These are phyloP conservation scores for Fusarium sp. DNA, from an alignment of 2,329 filamentous ascomycete species.

Conservation along the genomic window DNA sequence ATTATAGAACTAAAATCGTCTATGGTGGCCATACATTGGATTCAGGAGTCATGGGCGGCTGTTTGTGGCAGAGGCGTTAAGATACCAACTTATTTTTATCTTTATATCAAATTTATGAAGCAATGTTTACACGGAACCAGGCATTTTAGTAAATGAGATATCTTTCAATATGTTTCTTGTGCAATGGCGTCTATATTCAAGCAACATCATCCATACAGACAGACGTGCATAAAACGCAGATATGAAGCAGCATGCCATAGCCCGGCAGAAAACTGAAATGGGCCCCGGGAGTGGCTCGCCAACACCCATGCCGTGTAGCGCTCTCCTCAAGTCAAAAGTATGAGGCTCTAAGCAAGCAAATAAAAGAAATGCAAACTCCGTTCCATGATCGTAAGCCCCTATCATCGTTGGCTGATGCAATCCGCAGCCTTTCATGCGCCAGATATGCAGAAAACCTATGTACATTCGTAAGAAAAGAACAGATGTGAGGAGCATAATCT, in stretches of 20 bases:
- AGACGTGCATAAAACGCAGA: background rate
- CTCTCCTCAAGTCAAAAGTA: slow-evolving; percentile 4
- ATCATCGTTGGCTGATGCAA: slow-evolving; percentile 39
- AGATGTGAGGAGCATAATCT: background rate
- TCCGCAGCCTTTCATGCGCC: slow-evolving; percentile 42
- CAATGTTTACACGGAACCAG: background rate
- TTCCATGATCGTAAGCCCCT: slow-evolving; percentile 39
- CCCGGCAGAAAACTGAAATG: slow-evolving; percentile 17
- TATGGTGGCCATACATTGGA: background rate
- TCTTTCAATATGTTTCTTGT: slow-evolving; percentile 1
- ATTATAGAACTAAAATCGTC: background rate
- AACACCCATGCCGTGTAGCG: background rate
- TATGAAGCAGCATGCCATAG: slow-evolving; percentile 6
- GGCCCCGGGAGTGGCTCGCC: background rate
- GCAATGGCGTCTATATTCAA: slow-evolving; percentile 18
- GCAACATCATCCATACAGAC: background rate
- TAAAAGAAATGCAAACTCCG: slow-evolving; percentile 39
- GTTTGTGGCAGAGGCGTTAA: slow-evolving; percentile 5
- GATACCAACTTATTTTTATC: slow-evolving; percentile 27
- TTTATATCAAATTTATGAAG: slow-evolving; percentile 28
- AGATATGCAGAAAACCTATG: slow-evolving; percentile 39
- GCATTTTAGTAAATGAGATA: background rate
- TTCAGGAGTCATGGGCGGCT: slow-evolving; percentile 3
- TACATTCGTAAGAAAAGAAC: slow-evolving; percentile 32
- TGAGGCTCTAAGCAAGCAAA: slow-evolving; percentile 13